Evolutionary conservation across 495 filamentous ascomycete genomes (phyloP).

Genomic region (Penicillium cinerascens): DNA sequence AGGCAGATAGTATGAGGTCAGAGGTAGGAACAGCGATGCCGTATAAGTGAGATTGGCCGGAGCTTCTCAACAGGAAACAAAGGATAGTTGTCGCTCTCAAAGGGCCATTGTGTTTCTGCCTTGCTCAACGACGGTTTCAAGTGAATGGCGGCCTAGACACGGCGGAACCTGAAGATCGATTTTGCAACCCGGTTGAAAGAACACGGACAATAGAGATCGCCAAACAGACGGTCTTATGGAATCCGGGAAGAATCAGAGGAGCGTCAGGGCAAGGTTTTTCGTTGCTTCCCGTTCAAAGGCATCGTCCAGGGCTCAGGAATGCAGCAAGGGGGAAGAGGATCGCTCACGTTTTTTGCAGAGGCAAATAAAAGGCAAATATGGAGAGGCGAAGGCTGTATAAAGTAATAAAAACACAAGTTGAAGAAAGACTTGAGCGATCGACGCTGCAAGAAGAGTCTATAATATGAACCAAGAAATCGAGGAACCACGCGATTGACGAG

Average conservation of each 20-base stretch:
- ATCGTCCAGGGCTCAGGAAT: slow-evolving; percentile 23
- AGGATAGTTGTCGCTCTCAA: neutral
- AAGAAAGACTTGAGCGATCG: neutral
- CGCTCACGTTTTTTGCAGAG: neutral
- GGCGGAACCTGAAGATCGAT: neutral
- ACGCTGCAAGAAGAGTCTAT: slow-evolving; percentile 3
- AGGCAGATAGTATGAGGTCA: slow-evolving; percentile 7
- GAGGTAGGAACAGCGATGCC: neutral
- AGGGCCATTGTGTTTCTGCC: neutral
- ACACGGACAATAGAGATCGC: slow-evolving; percentile 1
- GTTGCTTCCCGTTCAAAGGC: slow-evolving; percentile 12
- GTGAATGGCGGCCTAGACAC: slow-evolving; percentile 5
- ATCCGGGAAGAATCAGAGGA: slow-evolving; percentile 4
- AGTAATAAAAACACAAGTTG: neutral
- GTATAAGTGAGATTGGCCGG: neutral
- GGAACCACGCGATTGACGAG: slow-evolving; percentile 11
- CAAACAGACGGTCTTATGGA: slow-evolving; percentile 4
- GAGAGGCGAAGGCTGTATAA: neutral
- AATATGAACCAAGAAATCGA: neutral
- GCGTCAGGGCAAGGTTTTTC: slow-evolving; percentile 2
- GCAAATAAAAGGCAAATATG: neutral
- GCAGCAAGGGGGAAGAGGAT: slow-evolving; percentile 13
- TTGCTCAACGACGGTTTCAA: neutral
- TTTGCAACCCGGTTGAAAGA: neutral
- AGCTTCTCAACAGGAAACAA: neutral